Conservation (phyloP, 352 stramenopile species). For the Phytophthora cajani region DNA sequence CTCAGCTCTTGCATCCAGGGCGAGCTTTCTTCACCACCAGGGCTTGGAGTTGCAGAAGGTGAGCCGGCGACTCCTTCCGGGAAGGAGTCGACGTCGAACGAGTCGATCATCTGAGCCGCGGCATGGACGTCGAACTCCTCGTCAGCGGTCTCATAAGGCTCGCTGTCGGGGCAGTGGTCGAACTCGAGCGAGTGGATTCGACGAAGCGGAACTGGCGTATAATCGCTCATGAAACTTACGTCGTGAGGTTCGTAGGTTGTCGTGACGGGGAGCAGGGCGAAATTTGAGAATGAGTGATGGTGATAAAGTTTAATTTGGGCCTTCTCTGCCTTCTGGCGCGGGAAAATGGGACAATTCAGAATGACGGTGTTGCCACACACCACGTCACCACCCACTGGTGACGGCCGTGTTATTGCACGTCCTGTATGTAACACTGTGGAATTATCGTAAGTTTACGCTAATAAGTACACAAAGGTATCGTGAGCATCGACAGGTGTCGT, state of each 20-base stretch:
- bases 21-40: not conserved
- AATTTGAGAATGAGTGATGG: constrained; percentile 17
- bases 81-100: constrained; percentile 12
- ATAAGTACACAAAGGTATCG: no score
- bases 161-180: not conserved
- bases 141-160: not conserved
- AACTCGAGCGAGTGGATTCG: constrained; percentile 19
- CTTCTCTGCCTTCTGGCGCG: not conserved
- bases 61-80: constrained; percentile 1
- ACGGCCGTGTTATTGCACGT: no score
- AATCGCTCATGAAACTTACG: not conserved
- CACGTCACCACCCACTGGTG: no score
- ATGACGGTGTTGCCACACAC: not conserved
- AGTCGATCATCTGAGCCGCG: constrained; percentile 8
- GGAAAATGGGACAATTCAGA: not conserved
- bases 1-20: not conserved
- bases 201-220: not conserved
- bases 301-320: not conserved
- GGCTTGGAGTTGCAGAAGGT: not conserved
- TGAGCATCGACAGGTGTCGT: no score
- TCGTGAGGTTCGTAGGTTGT: not conserved
- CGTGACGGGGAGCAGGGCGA: not conserved
- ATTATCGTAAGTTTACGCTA: no score
- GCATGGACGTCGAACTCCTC: constrained; percentile 13
- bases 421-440: no score